These are phyloP conservation scores for Infundibulicybe gibba DNA, from an alignment of 768 basidiomycete species.

Conservation along the genomic window DNA sequence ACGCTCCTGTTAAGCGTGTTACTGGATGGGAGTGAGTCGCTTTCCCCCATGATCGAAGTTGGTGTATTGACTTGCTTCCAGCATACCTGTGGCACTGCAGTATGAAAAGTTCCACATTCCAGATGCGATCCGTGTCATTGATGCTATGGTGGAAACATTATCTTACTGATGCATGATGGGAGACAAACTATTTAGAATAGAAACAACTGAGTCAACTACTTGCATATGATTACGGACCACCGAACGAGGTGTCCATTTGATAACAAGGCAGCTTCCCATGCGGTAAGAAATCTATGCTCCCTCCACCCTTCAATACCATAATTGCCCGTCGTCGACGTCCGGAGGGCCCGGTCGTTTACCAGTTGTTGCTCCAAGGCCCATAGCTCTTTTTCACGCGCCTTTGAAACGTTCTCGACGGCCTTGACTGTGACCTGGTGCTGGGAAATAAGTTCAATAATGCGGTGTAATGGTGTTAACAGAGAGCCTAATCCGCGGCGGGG, in stretches of 20 bases:
- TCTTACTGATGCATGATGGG: conserved; percentile 42
- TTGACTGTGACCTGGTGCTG: conserved; percentile 23
- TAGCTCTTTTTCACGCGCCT: conserved; percentile 22
- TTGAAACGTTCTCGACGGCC: conserved; percentile 36
- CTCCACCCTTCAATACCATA: conserved; percentile 37
- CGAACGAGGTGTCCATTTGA: conserved; percentile 37
- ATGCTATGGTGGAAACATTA: conserved; percentile 82
- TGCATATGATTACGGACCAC: conserved; percentile 39
- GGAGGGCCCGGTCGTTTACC: conserved; percentile 17
- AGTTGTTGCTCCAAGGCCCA: conserved; percentile 19
- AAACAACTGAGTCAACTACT: conserved; percentile 7
- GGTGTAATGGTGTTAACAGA: conserved; percentile 31
- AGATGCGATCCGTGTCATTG: conserved; percentile 78
- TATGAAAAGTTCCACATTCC: conserved; percentile 94
- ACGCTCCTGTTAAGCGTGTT: conserved; percentile 84
- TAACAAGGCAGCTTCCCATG: conserved; percentile 52
- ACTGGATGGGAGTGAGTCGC: conserved; percentile 91
- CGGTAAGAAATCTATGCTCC: conserved; percentile 39
- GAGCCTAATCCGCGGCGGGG: conserved; percentile 29
- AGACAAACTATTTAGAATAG: background rate
- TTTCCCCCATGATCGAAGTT: conserved; percentile 1
- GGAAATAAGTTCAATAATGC: conserved; percentile 30
- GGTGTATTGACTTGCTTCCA: conserved; percentile 22
- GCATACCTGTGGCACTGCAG: conserved; percentile 78
- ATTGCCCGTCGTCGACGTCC: conserved; percentile 24